Percentiles rank a stretch among this genome's conserved stretches.
Evolutionary conservation across 208 protist species (phyloP).

Genomic region (Naegleria fowleri): DNA sequence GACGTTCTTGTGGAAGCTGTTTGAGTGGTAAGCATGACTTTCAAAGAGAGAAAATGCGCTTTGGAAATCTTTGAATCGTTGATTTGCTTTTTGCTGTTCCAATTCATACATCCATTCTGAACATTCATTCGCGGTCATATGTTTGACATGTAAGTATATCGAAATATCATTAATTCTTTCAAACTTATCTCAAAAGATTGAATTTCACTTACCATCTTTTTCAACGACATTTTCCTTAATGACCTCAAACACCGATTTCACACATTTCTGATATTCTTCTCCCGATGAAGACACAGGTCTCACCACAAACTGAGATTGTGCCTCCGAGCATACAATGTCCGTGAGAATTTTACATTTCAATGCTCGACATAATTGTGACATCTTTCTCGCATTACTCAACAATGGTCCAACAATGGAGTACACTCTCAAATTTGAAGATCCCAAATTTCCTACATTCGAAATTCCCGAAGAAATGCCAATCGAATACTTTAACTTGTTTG

Average conservation of each 20-base stretch:
- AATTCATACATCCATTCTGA: conserved; percentile 8
- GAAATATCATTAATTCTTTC: too few relatives aligned
- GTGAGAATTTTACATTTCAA: background rate
- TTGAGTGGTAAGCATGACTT: too few relatives aligned
- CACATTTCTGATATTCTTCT: too few relatives aligned
- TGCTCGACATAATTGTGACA: background rate
- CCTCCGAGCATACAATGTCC: background rate
- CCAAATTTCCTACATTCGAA: background rate
- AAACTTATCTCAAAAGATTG: too few relatives aligned
- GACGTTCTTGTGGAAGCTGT: too few relatives aligned
- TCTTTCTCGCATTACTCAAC: background rate
- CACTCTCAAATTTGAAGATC: background rate
- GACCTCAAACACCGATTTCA: background rate
- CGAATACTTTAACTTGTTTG: background rate
- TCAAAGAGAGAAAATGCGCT: background rate
- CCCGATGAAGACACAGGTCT: background rate
- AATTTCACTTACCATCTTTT: background rate
- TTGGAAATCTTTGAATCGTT: background rate
- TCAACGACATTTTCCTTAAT: background rate
- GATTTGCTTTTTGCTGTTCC: background rate
- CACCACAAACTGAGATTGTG: background rate
- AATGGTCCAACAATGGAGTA: background rate
- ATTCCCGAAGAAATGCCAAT: background rate
- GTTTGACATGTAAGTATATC: too few relatives aligned
- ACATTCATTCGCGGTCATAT: too few relatives aligned